phyloP scores from a whole-genome alignment of 495 filamentous ascomycete species.

The Penicillium canescens region DNA sequence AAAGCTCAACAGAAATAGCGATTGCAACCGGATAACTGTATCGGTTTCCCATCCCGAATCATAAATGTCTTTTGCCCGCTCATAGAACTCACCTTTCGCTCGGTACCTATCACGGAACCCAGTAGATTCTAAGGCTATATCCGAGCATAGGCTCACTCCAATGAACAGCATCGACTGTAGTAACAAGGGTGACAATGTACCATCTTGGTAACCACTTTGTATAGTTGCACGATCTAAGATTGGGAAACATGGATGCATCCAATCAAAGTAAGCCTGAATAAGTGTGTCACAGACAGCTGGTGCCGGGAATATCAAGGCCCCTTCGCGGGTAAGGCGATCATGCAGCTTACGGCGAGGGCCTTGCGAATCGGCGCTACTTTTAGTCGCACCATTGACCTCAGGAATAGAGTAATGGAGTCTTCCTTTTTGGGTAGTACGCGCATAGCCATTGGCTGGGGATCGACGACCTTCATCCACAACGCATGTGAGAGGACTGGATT shows the following conservation, averaged over 20 bases:
- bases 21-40: slow-evolving; percentile 36
- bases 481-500: slow-evolving; percentile 43
- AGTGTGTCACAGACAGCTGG: slow-evolving; percentile 29
- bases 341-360: slow-evolving; percentile 19
- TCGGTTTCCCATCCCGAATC: slow-evolving; percentile 44
- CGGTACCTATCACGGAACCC: slow-evolving; percentile 38
- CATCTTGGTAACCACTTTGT: slow-evolving; percentile 24
- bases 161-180: slow-evolving; percentile 46
- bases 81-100: slow-evolving; percentile 42
- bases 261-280: slow-evolving; percentile 43
- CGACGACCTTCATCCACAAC: slow-evolving; percentile 38
- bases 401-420: slow-evolving; percentile 38
- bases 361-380: slow-evolving; percentile 14
- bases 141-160: slow-evolving; percentile 42
- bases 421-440: slow-evolving; percentile 23
- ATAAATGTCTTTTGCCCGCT: slow-evolving; percentile 43
- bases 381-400: slow-evolving; percentile 12
- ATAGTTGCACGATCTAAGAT: slow-evolving; percentile 35
- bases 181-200: slow-evolving; percentile 37
- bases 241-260: slow-evolving; percentile 49
- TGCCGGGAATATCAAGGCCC: slow-evolving; percentile 39
- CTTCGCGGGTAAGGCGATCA: slow-evolving; percentile 33
- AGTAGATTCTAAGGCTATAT: slow-evolving; percentile 26
- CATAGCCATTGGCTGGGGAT: slow-evolving; percentile 31
- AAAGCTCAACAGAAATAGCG: slow-evolving; percentile 46